Conservation (phyloP, 768 basidiomycete species). For the Naganishia vaughanmartiniae region DNA sequence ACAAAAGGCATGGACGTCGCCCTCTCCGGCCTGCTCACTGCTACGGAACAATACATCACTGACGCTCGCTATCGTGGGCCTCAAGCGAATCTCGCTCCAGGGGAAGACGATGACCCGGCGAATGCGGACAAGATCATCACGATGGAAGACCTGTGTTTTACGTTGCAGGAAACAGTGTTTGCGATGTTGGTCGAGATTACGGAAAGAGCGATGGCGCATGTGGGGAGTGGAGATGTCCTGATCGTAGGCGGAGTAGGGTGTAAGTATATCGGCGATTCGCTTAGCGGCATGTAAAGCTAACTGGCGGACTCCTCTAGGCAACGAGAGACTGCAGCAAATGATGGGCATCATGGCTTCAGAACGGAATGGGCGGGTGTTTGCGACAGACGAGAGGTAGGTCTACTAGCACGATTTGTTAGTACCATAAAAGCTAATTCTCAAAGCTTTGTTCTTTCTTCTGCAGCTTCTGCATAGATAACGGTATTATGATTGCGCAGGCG, state of each 20-base stretch:
- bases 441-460: neutral
- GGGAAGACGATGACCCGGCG: conserved; percentile 29
- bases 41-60: conserved; percentile 78
- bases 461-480: conserved; percentile 98
- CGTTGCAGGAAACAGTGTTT: conserved; percentile 92
- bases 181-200: conserved; percentile 99
- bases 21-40: conserved; percentile 87
- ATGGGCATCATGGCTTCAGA: conserved; percentile 97
- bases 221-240: conserved; percentile 89
- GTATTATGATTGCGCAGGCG: conserved; percentile 99
- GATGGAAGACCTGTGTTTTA: conserved; percentile 93
- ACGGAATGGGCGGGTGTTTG: conserved; percentile 82
- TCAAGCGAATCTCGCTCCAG: conserved; percentile 37
- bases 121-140: conserved; percentile 68
- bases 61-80: conserved; percentile 71
- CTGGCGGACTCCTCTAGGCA: conserved; percentile 60
- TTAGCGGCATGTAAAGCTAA: neutral
- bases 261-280: conserved; percentile 56
- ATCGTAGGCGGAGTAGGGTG: conserved; percentile 99
- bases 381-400: conserved; percentile 85
- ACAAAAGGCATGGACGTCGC: conserved; percentile 99
- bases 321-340: conserved; percentile 92
- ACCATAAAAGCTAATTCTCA: neutral
- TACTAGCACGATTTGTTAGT: neutral
- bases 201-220: conserved; percentile 98